Conservation (phyloP, 2,329 filamentous ascomycete genomes). For the Cryphonectria carpinicola region DNA sequence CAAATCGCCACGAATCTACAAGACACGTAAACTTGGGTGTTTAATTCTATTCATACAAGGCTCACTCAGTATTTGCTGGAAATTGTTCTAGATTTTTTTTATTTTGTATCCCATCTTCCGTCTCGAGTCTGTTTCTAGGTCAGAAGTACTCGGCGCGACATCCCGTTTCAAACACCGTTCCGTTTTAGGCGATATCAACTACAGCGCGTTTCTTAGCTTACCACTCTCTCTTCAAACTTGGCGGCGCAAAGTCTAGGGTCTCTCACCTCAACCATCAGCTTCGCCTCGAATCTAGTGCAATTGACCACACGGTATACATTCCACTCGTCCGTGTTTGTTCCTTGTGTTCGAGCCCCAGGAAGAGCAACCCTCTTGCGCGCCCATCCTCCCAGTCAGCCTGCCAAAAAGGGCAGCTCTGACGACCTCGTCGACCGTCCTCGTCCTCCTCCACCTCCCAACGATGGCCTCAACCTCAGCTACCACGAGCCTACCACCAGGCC, state of each 20-base stretch:
- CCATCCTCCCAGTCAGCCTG: not conserved
- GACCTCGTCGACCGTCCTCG: not conserved
- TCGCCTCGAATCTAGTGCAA: not conserved
- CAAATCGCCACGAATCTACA: not conserved
- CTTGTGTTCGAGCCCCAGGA: not conserved
- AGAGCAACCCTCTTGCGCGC: not conserved
- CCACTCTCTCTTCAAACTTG: not conserved
- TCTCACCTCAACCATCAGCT: not conserved
- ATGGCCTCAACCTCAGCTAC: slow-evolving; percentile 28
- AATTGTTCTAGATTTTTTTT: not conserved
- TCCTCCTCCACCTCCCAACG: slow-evolving; percentile 18
- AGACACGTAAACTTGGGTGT: not conserved
- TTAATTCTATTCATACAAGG: not conserved
- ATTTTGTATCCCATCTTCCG: not conserved
- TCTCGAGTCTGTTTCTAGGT: not conserved
- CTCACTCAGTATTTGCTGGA: not conserved
- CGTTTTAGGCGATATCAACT: not conserved
- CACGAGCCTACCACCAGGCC: slow-evolving; percentile 18
- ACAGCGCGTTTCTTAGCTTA: not conserved
- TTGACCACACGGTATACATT: not conserved
- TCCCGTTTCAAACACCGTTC: not conserved
- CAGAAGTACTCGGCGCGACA: not conserved
- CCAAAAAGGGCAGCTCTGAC: not conserved
- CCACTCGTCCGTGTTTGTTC: too few species aligned
- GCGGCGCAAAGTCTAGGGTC: not conserved